phyloP scores from a whole-genome alignment of 164 flowering plant species.

The Cinnamomum micranthum region DNA sequence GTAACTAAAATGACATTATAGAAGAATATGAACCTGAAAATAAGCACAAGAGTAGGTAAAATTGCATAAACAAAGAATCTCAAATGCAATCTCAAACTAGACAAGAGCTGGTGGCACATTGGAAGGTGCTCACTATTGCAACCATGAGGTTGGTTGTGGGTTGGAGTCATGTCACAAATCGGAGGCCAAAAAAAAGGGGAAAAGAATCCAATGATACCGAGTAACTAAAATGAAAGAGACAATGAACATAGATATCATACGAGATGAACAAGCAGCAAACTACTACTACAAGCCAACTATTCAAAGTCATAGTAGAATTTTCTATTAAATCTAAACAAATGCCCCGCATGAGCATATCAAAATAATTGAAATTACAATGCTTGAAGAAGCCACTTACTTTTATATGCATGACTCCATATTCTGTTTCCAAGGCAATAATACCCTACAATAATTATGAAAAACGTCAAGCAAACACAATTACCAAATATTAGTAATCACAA shows the following conservation, averaged over 20 bases:
- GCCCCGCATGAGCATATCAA: background rate
- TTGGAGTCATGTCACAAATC: too few relatives aligned
- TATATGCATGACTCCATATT: constrained; percentile 75
- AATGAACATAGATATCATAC: background rate
- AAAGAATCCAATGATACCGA: background rate
- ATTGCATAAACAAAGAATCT: background rate
- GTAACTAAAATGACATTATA: background rate
- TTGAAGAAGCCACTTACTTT: constrained; percentile 45
- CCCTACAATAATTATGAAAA: constrained; percentile 44
- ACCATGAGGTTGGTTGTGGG: too few relatives aligned
- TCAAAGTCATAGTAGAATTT: background rate
- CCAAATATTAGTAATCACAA: too few relatives aligned
- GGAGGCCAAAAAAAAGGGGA: too few relatives aligned
- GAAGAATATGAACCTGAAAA: too few relatives aligned
- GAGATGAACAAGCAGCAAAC: background rate
- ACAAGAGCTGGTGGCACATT: too few relatives aligned
- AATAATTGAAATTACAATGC: background rate
- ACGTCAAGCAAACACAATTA: background rate
- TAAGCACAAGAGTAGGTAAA: background rate
- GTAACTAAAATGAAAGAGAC: background rate
- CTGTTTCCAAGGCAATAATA: constrained; percentile 73
- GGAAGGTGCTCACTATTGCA: too few relatives aligned
- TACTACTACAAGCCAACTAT: background rate
- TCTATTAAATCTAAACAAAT: background rate
- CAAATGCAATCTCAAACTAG: too few relatives aligned